A percentile compares a stretch with the other conserved stretches of the same genome.
Evolutionary conservation across 306 rosid species (phyloP).

Genomic region (Inga leiocalycina): DNA sequence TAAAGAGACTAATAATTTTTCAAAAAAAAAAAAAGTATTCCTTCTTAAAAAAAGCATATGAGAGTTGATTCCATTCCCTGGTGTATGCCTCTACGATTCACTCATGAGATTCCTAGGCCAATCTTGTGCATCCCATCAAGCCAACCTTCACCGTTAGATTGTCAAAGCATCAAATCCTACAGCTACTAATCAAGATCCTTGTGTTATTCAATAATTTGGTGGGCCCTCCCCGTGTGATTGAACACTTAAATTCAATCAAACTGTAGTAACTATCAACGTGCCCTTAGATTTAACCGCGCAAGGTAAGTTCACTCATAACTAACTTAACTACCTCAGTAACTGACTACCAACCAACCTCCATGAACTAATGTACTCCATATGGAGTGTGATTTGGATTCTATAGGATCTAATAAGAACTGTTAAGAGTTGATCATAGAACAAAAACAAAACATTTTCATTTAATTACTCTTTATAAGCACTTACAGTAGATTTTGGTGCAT

Average conservation of each 20-base stretch:
- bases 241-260: constrained; percentile 9
- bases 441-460: background rate
- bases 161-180: background rate
- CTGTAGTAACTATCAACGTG: background rate
- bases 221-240: constrained; percentile 21
- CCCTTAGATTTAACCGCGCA: background rate
- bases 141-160: constrained; percentile 2
- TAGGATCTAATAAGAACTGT: background rate
- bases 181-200: background rate
- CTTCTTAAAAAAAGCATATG: background rate
- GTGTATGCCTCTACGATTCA: background rate
- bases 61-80: background rate
- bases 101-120: constrained; percentile 27
- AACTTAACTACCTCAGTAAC: constrained; percentile 40
- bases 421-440: background rate
- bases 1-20: background rate
- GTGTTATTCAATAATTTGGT: background rate
- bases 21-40: background rate
- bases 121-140: background rate
- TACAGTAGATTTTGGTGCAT: background rate
- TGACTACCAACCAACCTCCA: background rate
- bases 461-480: background rate
- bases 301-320: constrained; percentile 27
- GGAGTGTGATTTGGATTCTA: background rate
- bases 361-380: background rate